Evolutionary conservation across 495 filamentous ascomycete genomes (phyloP).

Genomic region (Neurospora sp.): DNA sequence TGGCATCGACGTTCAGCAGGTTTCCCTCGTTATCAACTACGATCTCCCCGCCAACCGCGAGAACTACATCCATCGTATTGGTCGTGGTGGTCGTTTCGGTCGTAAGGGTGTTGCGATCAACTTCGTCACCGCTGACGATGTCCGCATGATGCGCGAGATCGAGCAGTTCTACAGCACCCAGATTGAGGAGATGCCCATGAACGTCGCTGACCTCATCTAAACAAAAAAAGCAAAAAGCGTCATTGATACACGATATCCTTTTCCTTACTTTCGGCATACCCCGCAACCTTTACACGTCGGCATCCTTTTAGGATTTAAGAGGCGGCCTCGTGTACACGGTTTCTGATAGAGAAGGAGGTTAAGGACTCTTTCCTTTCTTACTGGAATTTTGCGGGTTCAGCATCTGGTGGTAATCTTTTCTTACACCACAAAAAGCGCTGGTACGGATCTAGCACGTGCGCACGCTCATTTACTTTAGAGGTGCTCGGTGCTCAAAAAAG

Average conservation of each 20-base stretch:
- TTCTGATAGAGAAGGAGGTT: conserved; percentile 16
- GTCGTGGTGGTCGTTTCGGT: conserved; percentile 90
- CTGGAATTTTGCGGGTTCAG: conserved; percentile 16
- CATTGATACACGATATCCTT: conserved; percentile 5
- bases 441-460: conserved; percentile 14
- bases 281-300: conserved; percentile 16
- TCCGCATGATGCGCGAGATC: conserved; percentile 94
- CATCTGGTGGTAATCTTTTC: conserved; percentile 17
- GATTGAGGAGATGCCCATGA: conserved; percentile 99
- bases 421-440: conserved; percentile 20
- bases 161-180: conserved; percentile 96
- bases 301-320: conserved; percentile 8
- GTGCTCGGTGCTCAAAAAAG: conserved; percentile 21
- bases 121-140: conserved; percentile 96
- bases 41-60: conserved; percentile 97
- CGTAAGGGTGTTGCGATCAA: conserved; percentile 99
- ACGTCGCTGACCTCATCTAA: conserved; percentile 60
- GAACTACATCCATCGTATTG: conserved; percentile 99
- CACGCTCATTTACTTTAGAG: conserved; percentile 21
- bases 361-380: conserved; percentile 2
- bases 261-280: conserved; percentile 21
- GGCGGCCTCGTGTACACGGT: conserved; percentile 17
- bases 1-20: conserved; percentile 98
- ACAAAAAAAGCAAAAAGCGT: background rate
- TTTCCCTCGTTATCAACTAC: conserved; percentile 99